Evolutionary conservation across 2,329 filamentous ascomycete genomes (phyloP), one percentile per base, ranked within the genome.

Genomic region (Ambrosiella xylebori): DNA sequence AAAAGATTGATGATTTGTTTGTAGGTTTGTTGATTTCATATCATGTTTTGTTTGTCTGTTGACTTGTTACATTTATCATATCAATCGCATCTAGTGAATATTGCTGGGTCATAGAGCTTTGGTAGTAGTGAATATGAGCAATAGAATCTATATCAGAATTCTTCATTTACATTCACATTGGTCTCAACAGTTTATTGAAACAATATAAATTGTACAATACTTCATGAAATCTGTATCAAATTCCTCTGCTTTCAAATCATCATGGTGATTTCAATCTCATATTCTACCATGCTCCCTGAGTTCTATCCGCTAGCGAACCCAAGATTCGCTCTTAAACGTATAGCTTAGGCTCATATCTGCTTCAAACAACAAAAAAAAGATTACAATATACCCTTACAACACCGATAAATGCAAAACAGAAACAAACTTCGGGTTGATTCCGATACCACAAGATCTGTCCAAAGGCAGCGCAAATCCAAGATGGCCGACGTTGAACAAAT

Each of bases 1-100:
- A 37, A 68, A 74, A 49, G 73, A 76, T 36, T 69, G 61, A 64
- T 37, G 13, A 11, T 40, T 27, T 45, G 5, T 40, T 2, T 17
- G 19, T 51, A 3, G 12, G 5, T 41, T 41, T 41, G 2, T 41
- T 41, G 27, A 5, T 51, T 51, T 47, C 2, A 17, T 17, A 3
- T 47, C n/a, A 47, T 47, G n/a, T 17, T 15, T 47, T n/a, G 44
- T 13, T 15, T 47, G 44, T 13, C 6, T 47, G 44, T 13, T 15
- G 11, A 47, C 13, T n/a, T 15, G n/a, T 47, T 47, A n/a, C n/a
- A 7, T 13, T 15, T 13, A 4, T 17, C 19, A 17, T 47, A 41
- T 47, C n/a, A 17, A 15, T 15, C 19, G 8, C n/a, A 8, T 13
- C 19, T 47, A n/a, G 44, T 15, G 8, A 17, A 3, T 3, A 41